These are phyloP conservation scores for Boletellus emodensis DNA, from an alignment of 768 basidiomycete genomes.

Conservation along the genomic window DNA sequence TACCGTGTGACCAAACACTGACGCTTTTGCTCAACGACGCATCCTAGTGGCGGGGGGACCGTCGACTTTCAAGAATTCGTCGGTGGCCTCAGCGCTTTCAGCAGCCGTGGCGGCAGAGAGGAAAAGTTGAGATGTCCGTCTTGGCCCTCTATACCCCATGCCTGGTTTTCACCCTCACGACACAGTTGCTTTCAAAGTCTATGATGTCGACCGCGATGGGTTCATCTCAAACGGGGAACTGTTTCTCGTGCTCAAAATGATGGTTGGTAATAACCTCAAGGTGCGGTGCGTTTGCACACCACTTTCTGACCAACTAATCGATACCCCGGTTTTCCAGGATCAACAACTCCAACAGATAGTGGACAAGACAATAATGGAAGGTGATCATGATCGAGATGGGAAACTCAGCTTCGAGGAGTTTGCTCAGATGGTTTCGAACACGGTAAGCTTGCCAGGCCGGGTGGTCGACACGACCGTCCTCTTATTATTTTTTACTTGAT, in stretches of 20 bases:
- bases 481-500: background rate
- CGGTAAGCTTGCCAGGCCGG: constrained; percentile 47
- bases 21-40: background rate
- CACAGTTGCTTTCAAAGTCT: constrained; percentile 99
- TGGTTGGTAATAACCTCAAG: constrained; percentile 99
- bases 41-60: constrained; percentile 85
- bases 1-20: constrained; percentile 20
- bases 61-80: constrained; percentile 99
- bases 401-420: constrained; percentile 98
- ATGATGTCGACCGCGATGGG: constrained; percentile 97
- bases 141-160: background rate
- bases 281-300: constrained; percentile 36
- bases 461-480: constrained; percentile 2
- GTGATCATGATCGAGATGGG: constrained; percentile 96
- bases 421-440: constrained; percentile 93
- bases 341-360: constrained; percentile 99
- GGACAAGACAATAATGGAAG: constrained; percentile 99
- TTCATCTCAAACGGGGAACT: constrained; percentile 98
- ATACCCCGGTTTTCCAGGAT: constrained; percentile 50
- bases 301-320: background rate
- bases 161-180: constrained; percentile 1
- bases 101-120: constrained; percentile 92
- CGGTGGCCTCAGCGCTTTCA: constrained; percentile 95
- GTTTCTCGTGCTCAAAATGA: constrained; percentile 98
- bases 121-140: constrained; percentile 91